Evolutionary conservation across 1,284 basidiomycete species (phyloP), one percentile per base, ranked within the genome.

Genomic region (Trametes hirsuta): DNA sequence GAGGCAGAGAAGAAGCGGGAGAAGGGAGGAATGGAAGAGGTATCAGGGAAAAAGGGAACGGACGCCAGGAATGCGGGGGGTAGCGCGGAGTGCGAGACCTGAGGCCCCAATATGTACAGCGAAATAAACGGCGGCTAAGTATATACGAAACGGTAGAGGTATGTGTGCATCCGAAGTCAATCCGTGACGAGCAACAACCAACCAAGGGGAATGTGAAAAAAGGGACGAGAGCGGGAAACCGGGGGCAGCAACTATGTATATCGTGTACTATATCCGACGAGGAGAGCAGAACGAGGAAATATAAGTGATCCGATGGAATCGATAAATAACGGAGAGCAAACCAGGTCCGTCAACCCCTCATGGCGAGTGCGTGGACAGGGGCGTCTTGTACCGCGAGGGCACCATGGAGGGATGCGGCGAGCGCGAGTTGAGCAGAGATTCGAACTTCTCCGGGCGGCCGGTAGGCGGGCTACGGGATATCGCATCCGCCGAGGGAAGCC

Each of bases 371-470:
- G 66, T 66, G 60, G 71, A 69, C 46, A 72, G 58, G 40, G 72
- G 71, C 51, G 72, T 72, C 69, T 71, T 74, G 67, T 69, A 69
- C 54, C 71, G 68, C 48, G 65, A 65, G 18, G 70, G 70, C 52
- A 66, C 63, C 45, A 62, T 58, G 52, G 67, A 57, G 30, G 69
- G 62, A 34, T 65, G 66, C 41, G 63, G 50, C 25, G 64, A 47
- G 34, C 62, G 58, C 44, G 62, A 58, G 47, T 59, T 44, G 55
- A 49, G 35, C 40, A 51, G 41, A 50, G 58, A 53, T 36, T 58
- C 63, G 53, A 63, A 63, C 60, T 57, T 61, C 53, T 64, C 61
- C 24, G 68, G 60, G 14, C 61, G 61, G n/a, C 70, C 66, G 3
- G 69, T 68, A 4, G 71, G 69, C 24, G 69, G 70, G 56, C 68